phyloP scores from a whole-genome alignment of 805 yeast genomes.

The Pichia paraexigua region DNA sequence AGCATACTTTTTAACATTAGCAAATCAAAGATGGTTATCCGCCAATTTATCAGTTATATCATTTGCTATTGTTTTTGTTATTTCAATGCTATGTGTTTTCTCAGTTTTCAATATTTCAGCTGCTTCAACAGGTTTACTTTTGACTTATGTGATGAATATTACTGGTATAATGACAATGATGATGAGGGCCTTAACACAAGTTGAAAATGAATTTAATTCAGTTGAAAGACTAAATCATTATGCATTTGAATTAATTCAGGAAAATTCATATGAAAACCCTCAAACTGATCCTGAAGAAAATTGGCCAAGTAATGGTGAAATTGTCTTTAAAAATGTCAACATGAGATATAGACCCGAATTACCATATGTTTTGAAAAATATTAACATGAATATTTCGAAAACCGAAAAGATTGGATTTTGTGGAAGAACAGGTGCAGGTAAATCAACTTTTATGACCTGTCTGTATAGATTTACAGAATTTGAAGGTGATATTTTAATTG shows the following conservation, averaged over 20 bases:
- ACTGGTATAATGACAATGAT: conserved; percentile 49
- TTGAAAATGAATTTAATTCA: conserved; percentile 75
- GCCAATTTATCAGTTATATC: conserved; percentile 45
- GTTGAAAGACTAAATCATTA: conserved; percentile 67
- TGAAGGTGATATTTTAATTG: conserved; percentile 45
- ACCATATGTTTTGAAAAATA: conserved; percentile 47
- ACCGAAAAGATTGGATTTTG: conserved; percentile 72
- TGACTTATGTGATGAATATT: conserved; percentile 51
- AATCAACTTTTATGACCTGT: conserved; percentile 56
- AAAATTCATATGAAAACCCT: conserved; percentile 49
- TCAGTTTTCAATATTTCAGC: conserved; percentile 50
- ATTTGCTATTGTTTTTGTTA: conserved; percentile 36
- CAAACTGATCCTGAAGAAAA: conserved; percentile 31
- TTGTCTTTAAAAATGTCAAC: conserved; percentile 40
- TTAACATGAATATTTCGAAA: conserved; percentile 37
- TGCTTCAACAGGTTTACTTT: conserved; percentile 53
- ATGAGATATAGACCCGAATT: conserved; percentile 54
- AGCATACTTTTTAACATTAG: conserved; percentile 50
- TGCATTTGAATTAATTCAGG: conserved; percentile 55
- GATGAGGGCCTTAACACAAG: conserved; percentile 52
- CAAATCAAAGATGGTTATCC: conserved; percentile 59
- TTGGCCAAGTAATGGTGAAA: conserved; percentile 45
- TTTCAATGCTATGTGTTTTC: conserved; percentile 51
- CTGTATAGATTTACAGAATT: conserved; percentile 49
- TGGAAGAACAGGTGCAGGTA: conserved; percentile 89